Evolutionary conservation across 495 filamentous ascomycete species (phyloP).

Genomic region (Letharia columbiana): DNA sequence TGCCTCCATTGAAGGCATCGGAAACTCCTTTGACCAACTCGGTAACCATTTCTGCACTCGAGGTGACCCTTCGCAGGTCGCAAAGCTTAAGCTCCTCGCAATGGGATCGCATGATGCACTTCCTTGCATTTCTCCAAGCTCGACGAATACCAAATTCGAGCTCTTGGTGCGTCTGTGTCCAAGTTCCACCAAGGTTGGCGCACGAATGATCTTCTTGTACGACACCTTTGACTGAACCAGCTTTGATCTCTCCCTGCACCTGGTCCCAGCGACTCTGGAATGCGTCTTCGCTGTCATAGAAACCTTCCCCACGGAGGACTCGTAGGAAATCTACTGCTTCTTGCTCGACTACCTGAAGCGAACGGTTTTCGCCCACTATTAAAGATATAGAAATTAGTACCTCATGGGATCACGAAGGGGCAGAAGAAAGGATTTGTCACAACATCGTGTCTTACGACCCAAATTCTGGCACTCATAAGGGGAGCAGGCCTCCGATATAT

Average conservation of each 20-base stretch:
- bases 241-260: conserved; percentile 21
- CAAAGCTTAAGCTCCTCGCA: conserved; percentile 26
- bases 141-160: conserved; percentile 25
- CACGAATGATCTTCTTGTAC: conserved; percentile 11
- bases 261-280: conserved; percentile 16
- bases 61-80: conserved; percentile 24
- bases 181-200: conserved; percentile 17
- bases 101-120: conserved; percentile 30
- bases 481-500: not conserved
- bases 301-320: conserved; percentile 20
- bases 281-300: conserved; percentile 21
- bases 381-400: not conserved
- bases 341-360: conserved; percentile 21
- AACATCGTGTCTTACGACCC: not conserved
- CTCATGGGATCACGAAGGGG: not conserved
- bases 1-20: conserved; percentile 25
- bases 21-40: conserved; percentile 14
- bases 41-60: conserved; percentile 24
- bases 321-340: conserved; percentile 24
- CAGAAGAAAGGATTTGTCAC: not conserved
- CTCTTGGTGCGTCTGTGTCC: conserved; percentile 25
- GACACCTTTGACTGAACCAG: conserved; percentile 11
- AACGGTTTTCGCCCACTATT: conserved; percentile 24
- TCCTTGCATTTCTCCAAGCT: conserved; percentile 29
- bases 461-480: not conserved